Conservation (phyloP, 116 monocot genomes). For the Papilionanthe hybrid region DNA sequence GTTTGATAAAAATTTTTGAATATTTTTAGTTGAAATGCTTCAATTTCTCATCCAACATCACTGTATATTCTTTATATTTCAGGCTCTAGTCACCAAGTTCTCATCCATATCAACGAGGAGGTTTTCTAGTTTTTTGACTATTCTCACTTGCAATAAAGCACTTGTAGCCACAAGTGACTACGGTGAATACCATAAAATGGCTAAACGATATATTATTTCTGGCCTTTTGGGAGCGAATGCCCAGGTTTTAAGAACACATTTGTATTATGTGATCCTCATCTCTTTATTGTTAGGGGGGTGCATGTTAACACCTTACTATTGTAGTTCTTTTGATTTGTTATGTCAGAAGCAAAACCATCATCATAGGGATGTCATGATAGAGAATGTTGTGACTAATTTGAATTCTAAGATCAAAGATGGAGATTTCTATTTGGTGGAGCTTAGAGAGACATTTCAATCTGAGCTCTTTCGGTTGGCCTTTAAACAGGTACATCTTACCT, state of each 20-base stretch:
- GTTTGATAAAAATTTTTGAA: not conserved
- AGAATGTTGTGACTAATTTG: constrained; percentile 34
- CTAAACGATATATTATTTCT: constrained; percentile 55
- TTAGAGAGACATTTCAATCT: constrained; percentile 51
- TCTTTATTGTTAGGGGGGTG: not conserved
- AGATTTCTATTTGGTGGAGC: constrained; percentile 32
- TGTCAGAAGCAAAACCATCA: constrained; percentile 63
- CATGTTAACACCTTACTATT: not conserved
- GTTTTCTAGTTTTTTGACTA: constrained; percentile 59
- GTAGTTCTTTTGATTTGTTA: not conserved
- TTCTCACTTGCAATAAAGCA: constrained; percentile 72
- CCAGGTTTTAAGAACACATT: constrained; percentile 42
- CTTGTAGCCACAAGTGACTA: constrained; percentile 90
- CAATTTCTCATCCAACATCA: not conserved
- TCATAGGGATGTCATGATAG: constrained; percentile 53
- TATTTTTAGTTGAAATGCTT: not conserved
- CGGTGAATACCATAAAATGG: constrained; percentile 74
- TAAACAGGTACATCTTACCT: constrained; percentile 50
- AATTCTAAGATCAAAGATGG: constrained; percentile 31
- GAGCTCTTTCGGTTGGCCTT: constrained; percentile 74
- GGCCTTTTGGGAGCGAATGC: constrained; percentile 66
- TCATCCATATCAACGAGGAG: constrained; percentile 84
- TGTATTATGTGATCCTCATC: not conserved
- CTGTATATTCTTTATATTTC: constrained; percentile 10
- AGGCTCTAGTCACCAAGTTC: constrained; percentile 88